Base-by-base conservation (phyloP, 1,139 yeast species). In the Eremothecium cymbalariae region DNA sequence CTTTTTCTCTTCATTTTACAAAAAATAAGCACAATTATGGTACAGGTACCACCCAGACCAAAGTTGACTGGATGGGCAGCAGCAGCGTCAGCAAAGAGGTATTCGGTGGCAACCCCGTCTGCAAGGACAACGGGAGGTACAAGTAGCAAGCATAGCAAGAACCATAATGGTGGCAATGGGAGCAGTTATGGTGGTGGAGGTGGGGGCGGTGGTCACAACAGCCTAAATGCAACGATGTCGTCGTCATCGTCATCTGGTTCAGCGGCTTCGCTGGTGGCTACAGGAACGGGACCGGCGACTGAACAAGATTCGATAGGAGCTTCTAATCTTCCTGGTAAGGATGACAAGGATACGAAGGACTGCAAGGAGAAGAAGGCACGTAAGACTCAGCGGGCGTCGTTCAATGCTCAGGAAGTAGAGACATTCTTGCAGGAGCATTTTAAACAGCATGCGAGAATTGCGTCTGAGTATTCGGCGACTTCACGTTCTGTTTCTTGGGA, bases 51-150 rank as follows among this genome's bases (percentile, higher is more conserved):
- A 11, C 8, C 37, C 23, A 40, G 42, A 29, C 50, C 53, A 16
- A 50, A 48, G 34, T 39, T 51, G 31, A 50, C 55, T 8, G 55
- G 56, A 2, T 51, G 58, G 58, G 58, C 55, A 2, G 57, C 53
- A 34, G 57, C 56, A 18, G 57, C 57, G 8, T 27, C 30, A n/a
- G 50, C 57, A 11, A 47, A 44, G 21, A 14, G 13, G 7, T 8
- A 8, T 8, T 8, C 13, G 7, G 8, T 14, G 7, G 8, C 25
- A 9, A 8, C 25, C 12, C 8, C 25, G 8, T 8, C 21, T 8
- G 21, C 21, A 19, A n/a, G n/a, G n/a, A n/a, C n/a, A n/a, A n/a
- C n/a, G n/a, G 21, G 8, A 8, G 9, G 21, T 9, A 19, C 8
- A 8, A 23, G 25, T 23, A 8, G 11, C 8, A 11, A 14, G 12